Base-by-base conservation (phyloP, 106 monocot genomes). In the Dioscorea alata region DNA sequence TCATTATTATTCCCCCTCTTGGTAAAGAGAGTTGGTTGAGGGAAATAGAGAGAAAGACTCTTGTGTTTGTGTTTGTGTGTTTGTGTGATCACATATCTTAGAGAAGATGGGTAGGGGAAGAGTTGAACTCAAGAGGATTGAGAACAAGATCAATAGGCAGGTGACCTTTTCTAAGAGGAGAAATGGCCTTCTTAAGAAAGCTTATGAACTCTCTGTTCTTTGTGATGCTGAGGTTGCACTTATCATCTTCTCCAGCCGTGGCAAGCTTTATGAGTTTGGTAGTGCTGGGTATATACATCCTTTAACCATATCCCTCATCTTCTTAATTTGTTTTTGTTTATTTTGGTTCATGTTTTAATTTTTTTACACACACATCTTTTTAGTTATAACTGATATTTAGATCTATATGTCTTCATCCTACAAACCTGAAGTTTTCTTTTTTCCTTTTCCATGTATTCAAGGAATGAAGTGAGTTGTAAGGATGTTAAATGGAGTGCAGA, bases 181-280 rank as follows among this genome's bases (percentile, higher is more conserved):
- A 50, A 87, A 87, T 35, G 88, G 88, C 21, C 72, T 90, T 21
- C 83, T 89, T 50, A 89, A 89, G 77, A 89, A 89, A 61, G 89
- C 89, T 14, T 82, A 89, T 50, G 89, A 89, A 68, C 69, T 89
- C 59, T 89, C 89, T 54, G 54, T 54, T 13, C 54, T 54, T 14
- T 54, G 54, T 19, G 54, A 54, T 54, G 54, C 54, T 19, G 89
- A 89, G 77, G 73, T 89, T 14, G 85, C 89, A 17, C 83, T 90
- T 42, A 73, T 90, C 59, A 24, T 90, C 80, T 90, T 90, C 83
- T 90, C 90, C 59, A 89, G 70, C 61, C 85, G 85, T 4, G 89
- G 89, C 51, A 82, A 86, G 57, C 85, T 89, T 67, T 89, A 80
- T 50, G 89, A 89, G 79, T 89, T 84, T 57, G 75, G 80, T 25